These are phyloP conservation scores for Acanthamoeba castellanii DNA, from an alignment of 208 protist genomes.

Conservation along the genomic window DNA sequence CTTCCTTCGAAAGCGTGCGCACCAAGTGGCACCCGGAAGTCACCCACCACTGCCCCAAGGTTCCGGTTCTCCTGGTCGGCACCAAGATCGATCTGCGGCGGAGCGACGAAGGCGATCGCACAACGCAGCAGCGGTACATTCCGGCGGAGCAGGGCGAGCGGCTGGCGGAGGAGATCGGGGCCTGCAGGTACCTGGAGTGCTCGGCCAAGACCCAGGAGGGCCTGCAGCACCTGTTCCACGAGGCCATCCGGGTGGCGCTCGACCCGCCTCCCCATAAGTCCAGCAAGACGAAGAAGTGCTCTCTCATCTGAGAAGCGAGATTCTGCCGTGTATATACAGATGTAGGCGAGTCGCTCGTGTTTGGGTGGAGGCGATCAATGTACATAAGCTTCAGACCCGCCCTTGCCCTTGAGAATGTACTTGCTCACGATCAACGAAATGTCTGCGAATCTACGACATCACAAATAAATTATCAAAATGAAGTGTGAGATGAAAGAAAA, in stretches of 20 bases:
- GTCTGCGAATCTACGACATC: background rate
- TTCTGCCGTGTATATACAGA: too few relatives aligned
- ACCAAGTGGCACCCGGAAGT: background rate
- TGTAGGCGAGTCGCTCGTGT: too few relatives aligned
- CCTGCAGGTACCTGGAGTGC: background rate
- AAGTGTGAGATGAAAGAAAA: background rate
- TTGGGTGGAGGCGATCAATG: background rate
- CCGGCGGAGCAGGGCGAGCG: background rate
- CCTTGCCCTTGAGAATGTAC: constrained; percentile 62
- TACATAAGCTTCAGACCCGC: constrained; percentile 30
- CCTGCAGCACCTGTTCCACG: background rate
- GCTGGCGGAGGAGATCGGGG: background rate
- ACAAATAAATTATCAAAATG: background rate
- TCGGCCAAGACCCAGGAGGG: background rate
- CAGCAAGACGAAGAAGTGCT: background rate
- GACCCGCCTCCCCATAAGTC: background rate
- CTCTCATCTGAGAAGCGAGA: background rate
- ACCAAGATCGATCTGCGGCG: background rate
- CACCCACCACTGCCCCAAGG: background rate
- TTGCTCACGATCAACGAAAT: constrained; percentile 50
- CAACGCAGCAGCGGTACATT: background rate
- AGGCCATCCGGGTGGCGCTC: background rate
- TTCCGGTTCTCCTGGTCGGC: background rate
- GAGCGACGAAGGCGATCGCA: background rate
- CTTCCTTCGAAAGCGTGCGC: background rate